Percentiles rank a stretch among this genome's conserved stretches.
Evolutionary conservation across 768 basidiomycete genomes (phyloP).

Genomic region (Tricholoma sp.): DNA sequence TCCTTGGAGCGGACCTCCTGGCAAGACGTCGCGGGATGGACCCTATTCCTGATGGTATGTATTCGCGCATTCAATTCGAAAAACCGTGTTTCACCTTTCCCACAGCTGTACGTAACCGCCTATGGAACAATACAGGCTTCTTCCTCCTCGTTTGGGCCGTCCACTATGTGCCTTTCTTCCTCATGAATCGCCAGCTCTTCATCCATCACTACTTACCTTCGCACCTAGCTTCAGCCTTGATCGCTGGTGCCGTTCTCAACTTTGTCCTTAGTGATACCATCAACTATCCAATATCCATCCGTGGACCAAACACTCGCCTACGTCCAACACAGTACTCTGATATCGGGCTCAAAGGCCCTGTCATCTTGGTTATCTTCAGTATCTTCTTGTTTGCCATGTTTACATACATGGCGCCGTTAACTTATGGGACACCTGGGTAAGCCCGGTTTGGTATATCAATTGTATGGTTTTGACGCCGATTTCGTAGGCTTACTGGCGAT

Average conservation of each 20-base stretch:
- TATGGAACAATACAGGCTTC: slow-evolving; percentile 95
- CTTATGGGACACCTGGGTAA: slow-evolving; percentile 95
- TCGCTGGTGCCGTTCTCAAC: slow-evolving; percentile 89
- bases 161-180: slow-evolving; percentile 96
- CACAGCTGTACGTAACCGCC: slow-evolving; percentile 83
- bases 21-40: slow-evolving; percentile 81
- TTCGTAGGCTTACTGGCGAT: slow-evolving; percentile 70
- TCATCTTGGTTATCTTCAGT: slow-evolving; percentile 52
- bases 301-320: slow-evolving; percentile 61
- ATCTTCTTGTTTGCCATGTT: slow-evolving; percentile 61
- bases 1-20: slow-evolving; percentile 84
- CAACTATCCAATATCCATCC: slow-evolving; percentile 82
- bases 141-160: slow-evolving; percentile 93
- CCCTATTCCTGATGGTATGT: slow-evolving; percentile 85
- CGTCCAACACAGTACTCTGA: slow-evolving; percentile 60
- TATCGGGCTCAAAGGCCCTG: slow-evolving; percentile 71
- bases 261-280: slow-evolving; percentile 87
- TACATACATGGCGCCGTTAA: slow-evolving; percentile 79
- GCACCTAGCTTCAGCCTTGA: slow-evolving; percentile 86
- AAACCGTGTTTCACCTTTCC: neutral
- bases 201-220: slow-evolving; percentile 98
- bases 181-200: slow-evolving; percentile 96
- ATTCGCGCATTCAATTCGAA: neutral
- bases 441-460: slow-evolving; percentile 18
- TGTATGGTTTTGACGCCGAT: slow-evolving; percentile 11